Conservation (phyloP, 2,329 filamentous ascomycete species). For the Alternaria atra region DNA sequence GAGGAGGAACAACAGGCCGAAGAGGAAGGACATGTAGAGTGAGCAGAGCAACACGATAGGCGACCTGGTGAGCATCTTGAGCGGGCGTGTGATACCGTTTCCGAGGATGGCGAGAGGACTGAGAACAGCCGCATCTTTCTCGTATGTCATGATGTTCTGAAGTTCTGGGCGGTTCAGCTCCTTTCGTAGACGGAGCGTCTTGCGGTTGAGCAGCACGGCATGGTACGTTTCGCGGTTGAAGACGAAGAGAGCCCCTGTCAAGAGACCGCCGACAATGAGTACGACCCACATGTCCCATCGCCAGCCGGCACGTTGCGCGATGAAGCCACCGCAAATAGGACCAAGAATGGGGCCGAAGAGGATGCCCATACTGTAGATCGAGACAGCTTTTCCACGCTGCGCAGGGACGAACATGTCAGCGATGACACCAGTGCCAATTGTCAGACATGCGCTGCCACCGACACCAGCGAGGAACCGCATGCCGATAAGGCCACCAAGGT, state of each 20-base stretch:
- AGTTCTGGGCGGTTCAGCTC: constrained; percentile 57
- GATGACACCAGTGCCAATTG: constrained; percentile 48
- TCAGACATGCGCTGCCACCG: constrained; percentile 44
- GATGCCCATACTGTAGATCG: constrained; percentile 42
- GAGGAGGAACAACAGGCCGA: constrained; percentile 48
- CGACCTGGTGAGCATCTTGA: constrained; percentile 44
- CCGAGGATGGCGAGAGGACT: constrained; percentile 30
- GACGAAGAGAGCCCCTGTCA: constrained; percentile 46
- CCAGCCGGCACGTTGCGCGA: constrained; percentile 35
- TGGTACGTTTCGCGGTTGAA: constrained; percentile 60
- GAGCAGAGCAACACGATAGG: constrained; percentile 48
- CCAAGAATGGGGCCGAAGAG: constrained; percentile 46
- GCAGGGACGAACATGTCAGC: constrained; percentile 46
- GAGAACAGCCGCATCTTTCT: constrained; percentile 27
- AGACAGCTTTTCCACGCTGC: constrained; percentile 45
- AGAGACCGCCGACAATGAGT: constrained; percentile 35
- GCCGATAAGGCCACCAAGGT: constrained; percentile 44
- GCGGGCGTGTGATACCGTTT: constrained; percentile 48
- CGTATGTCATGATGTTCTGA: constrained; percentile 53
- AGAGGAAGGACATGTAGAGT: constrained; percentile 47
- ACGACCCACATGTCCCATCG: constrained; percentile 50
- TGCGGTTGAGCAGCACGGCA: constrained; percentile 61
- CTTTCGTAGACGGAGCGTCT: constrained; percentile 62
- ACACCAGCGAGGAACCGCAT: constrained; percentile 32
- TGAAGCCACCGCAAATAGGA: constrained; percentile 49